These are phyloP conservation scores for Hymenoscyphus fructigenus DNA, from an alignment of 2,329 filamentous ascomycete genomes.

Conservation along the genomic window DNA sequence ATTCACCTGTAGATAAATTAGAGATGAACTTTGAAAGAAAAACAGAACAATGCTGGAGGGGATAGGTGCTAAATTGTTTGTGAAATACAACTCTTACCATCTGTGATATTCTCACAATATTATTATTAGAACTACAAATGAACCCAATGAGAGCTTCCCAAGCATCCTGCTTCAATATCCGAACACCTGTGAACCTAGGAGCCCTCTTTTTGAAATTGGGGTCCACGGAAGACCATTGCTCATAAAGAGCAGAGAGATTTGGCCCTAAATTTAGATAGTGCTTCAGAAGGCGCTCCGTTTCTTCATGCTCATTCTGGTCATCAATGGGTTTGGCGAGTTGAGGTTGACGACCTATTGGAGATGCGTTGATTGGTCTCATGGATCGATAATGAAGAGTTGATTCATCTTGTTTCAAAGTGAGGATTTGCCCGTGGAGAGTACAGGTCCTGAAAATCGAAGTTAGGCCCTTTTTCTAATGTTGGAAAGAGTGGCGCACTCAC, in stretches of 20 bases:
- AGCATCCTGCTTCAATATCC: slow-evolving; percentile 89
- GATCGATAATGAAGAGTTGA: slow-evolving; percentile 77
- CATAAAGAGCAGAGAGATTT: slow-evolving; percentile 75
- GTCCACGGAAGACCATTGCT: slow-evolving; percentile 83
- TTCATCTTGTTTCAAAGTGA: slow-evolving; percentile 81
- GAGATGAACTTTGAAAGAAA: neutral
- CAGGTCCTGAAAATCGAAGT: slow-evolving; percentile 61
- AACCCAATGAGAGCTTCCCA: slow-evolving; percentile 95
- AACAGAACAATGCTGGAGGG: too few relatives aligned
- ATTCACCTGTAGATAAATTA: slow-evolving; percentile 55
- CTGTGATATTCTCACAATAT: slow-evolving; percentile 89
- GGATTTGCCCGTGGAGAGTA: slow-evolving; percentile 77
- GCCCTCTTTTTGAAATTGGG: slow-evolving; percentile 87
- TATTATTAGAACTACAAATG: slow-evolving; percentile 99
- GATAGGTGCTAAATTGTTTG: too few relatives aligned
- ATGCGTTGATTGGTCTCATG: slow-evolving; percentile 50
- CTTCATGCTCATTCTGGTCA: slow-evolving; percentile 51
- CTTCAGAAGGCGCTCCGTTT: slow-evolving; percentile 70
- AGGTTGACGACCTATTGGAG: neutral
- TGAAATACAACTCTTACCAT: slow-evolving; percentile 60
- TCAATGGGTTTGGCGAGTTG: slow-evolving; percentile 8
- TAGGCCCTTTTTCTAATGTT: slow-evolving; percentile 21
- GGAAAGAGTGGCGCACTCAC: slow-evolving; percentile 43
- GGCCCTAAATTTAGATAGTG: slow-evolving; percentile 86
- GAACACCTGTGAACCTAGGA: slow-evolving; percentile 82